Conservation (phyloP, 768 basidiomycete genomes). For the Melanogaster broomeanus region DNA sequence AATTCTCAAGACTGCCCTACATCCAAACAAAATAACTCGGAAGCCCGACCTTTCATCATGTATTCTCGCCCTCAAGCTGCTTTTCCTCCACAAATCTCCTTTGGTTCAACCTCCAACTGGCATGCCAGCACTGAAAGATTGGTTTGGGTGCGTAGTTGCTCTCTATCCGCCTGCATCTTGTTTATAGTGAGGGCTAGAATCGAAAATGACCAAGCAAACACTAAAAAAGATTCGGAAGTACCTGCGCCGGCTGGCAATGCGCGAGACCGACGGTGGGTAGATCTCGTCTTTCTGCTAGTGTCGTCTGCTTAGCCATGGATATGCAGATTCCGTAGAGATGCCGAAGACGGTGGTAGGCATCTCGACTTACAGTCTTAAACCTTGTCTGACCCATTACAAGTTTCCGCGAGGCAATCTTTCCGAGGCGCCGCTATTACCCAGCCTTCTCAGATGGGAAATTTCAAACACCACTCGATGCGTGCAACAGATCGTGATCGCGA, state of each 20-base stretch:
- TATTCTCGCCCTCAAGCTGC: conserved; percentile 73
- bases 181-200: conserved; percentile 36
- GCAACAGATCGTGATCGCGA: conserved; percentile 59
- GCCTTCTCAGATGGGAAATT: conserved; percentile 92
- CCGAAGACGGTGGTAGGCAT: conserved; percentile 67
- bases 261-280: conserved; percentile 67
- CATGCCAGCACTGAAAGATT: conserved; percentile 83
- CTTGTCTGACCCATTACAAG: conserved; percentile 37
- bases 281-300: not conserved
- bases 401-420: conserved; percentile 64
- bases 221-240: conserved; percentile 64
- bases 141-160: conserved; percentile 74
- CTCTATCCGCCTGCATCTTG: conserved; percentile 14
- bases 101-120: conserved; percentile 67
- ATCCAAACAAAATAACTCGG: conserved; percentile 20
- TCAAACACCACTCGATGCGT: conserved; percentile 84
- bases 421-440: conserved; percentile 65
- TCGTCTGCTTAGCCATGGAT: conserved; percentile 8
- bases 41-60: conserved; percentile 50
- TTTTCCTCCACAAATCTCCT: conserved; percentile 72
- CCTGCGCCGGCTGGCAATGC: conserved; percentile 50
- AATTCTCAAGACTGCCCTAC: conserved; percentile 8
- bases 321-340: conserved; percentile 71
- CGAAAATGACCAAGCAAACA: conserved; percentile 45
- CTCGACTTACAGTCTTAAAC: conserved; percentile 2